Evolutionary conservation across 345 rosid species (phyloP), one percentile per base, ranked within the genome.

Genomic region (Excoecaria agallocha): DNA sequence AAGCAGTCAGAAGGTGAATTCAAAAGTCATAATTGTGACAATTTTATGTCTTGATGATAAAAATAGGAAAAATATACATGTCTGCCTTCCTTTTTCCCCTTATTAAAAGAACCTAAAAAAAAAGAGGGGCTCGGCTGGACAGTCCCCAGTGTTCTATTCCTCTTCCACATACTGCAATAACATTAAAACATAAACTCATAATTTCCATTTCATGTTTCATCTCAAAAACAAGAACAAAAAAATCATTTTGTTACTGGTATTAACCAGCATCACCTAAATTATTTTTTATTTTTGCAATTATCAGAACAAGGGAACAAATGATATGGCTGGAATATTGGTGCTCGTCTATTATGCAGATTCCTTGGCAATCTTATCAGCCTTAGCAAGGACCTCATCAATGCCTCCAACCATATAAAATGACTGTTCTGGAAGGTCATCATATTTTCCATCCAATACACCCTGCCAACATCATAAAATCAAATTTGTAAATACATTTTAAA

Each of bases 351-450:
- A 19, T n/a, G 89, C 83, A 15, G 84, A 69, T 66, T 93, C 97
- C 88, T 77, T 89, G 64, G 97, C 82, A 70, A 93, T 93, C 89
- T 90, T 88, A 45, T 88, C 94, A 2, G 91, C 97, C 86, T 91
- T 91, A 30, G 97, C 93, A 69, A 91, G 81, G 24, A 91, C 97
- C 65, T 91, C 97, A 2, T 91, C 94, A 17, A 91, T 89, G 65
- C 97, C 97, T 59, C 94, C 97, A 69, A 91, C 91, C 97, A 91
- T 89, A 80, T 91, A 91, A 76, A 91, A 91, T 6, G 97, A 88
- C 75, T 91, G 97, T 59, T 91, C 92, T 15, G 97, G 51, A 54
- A 91, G 94, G 76, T 89, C 97, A 69, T 91, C 97, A 35, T 84
- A 92, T 79, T 87, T 90, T 20, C 97, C 97, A 66, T 92, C 97